Percentiles rank a stretch among this genome's conserved stretches.
Evolutionary conservation across 202 grass and related monocot genomes (phyloP).

Genomic region (Zizania palustris): DNA sequence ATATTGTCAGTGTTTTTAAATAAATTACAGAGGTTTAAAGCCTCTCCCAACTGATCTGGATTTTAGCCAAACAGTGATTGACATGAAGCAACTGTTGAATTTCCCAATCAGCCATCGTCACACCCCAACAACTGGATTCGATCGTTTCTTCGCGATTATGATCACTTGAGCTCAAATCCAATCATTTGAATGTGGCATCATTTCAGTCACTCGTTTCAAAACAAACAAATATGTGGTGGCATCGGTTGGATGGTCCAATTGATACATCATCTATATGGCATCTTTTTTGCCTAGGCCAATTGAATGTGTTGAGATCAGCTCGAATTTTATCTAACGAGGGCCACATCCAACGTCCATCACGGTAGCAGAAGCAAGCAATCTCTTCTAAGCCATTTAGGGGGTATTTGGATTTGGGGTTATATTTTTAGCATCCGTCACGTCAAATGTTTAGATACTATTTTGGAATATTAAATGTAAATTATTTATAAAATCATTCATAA

Average conservation of each 20-base stretch:
- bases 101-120: conserved; percentile 28
- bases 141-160: neutral
- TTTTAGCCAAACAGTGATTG: conserved; percentile 31
- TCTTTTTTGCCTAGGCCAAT: neutral
- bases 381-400: too few relatives aligned
- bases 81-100: conserved; percentile 24
- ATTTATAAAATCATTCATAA: too few relatives aligned
- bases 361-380: neutral
- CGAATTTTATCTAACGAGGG: neutral
- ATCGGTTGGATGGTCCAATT: neutral
- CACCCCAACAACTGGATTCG: conserved; percentile 22
- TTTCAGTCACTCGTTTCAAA: neutral
- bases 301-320: neutral
- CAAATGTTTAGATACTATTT: too few relatives aligned
- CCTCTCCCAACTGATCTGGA: neutral
- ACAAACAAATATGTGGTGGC: neutral
- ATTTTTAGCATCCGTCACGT: too few relatives aligned
- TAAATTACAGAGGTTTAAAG: conserved; percentile 9
- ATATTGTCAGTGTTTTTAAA: too few relatives aligned
- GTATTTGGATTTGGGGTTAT: too few relatives aligned
- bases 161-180: neutral
- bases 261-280: neutral
- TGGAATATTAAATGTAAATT: too few relatives aligned
- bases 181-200: neutral
- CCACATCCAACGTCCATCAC: neutral